Evolutionary conservation across 345 rosid species (phyloP), one percentile per base, ranked within the genome.

Genomic region (Populus tremula): DNA sequence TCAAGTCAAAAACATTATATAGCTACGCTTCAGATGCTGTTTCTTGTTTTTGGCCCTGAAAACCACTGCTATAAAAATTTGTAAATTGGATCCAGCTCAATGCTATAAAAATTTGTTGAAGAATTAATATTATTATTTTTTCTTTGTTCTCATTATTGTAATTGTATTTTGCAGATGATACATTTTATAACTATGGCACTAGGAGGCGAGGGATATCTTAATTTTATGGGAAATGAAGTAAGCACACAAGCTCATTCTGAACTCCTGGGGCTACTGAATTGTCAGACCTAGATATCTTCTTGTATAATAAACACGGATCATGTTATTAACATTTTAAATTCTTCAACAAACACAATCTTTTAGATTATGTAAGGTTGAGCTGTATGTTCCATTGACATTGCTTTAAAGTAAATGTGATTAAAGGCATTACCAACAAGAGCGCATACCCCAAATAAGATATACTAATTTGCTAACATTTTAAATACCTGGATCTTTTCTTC

Each of bases 151-250:
- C 47, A 75, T 64, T 72, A 17, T 31, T 79, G 36, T 63, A 35
- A 61, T 70, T 65, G 18, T 38, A 38, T 68, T 65, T 64, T 80
- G 84, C 90, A 90, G 97, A 89, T 92, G 91, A 87, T 90, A 81
- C 97, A 92, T 87, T 87, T 90, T 74, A 75, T 90, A 64, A 90
- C 94, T 5, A 88, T 90, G 92, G 94, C 92, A 75, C 78, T 92
- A 77, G 97, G 97, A 80, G 94, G 97, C 11, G 94, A 92, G 67
- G 97, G 94, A 78, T 90, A 92, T 79, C 91, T 92, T 73, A 92
- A 92, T 86, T 92, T 90, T 75, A 92, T 92, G 93, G 97, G 94
- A 75, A 92, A 92, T 77, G 97, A 92, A 91, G 97, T 90, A 82
- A 80, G 77, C 36, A 72, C 39, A 79, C 72, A 66, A 23, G 43